phyloP scores from a whole-genome alignment of 2,329 filamentous ascomycete species.

The Thielaviopsis musarum region DNA sequence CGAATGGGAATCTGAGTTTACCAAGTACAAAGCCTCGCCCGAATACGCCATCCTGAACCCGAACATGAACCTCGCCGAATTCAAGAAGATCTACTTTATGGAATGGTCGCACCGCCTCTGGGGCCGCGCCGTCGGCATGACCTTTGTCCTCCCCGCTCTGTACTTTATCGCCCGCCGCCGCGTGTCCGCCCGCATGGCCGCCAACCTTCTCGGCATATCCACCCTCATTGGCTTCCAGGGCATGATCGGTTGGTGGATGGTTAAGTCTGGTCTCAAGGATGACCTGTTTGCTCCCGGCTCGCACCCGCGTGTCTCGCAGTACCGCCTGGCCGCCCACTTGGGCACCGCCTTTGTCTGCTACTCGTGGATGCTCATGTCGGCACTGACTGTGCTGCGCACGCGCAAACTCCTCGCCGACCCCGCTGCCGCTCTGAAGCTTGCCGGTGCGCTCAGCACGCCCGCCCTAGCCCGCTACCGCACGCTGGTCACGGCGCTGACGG shows the following conservation, averaged over 20 bases:
- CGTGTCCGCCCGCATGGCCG: constrained; percentile 63
- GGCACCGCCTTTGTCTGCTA: constrained; percentile 87
- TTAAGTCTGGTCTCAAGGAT: constrained; percentile 87
- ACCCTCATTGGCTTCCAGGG: constrained; percentile 88
- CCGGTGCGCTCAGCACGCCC: constrained; percentile 47
- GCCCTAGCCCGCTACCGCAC: constrained; percentile 57
- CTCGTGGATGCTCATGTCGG: constrained; percentile 82
- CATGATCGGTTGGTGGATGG: constrained; percentile 98
- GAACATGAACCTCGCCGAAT: constrained; percentile 81
- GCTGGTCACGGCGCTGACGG: constrained; percentile 51
- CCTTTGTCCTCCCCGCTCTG: constrained; percentile 71
- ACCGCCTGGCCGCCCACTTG: constrained; percentile 77
- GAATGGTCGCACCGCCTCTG: constrained; percentile 94
- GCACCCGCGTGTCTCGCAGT: constrained; percentile 87
- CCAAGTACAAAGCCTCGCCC: constrained; percentile 79
- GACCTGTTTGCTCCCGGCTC: constrained; percentile 84
- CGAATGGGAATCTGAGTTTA: constrained; percentile 87
- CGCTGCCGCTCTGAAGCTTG: constrained; percentile 38
- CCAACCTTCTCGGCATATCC: constrained; percentile 66
- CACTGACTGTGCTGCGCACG: constrained; percentile 66
- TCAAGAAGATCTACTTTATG: constrained; percentile 99
- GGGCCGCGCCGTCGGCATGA: constrained; percentile 80
- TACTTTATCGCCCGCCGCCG: constrained; percentile 74
- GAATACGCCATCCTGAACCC: constrained; percentile 89
- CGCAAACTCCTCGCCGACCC: constrained; percentile 55